Conservation (phyloP, 495 filamentous ascomycete species). For the Neurospora sp. region DNA sequence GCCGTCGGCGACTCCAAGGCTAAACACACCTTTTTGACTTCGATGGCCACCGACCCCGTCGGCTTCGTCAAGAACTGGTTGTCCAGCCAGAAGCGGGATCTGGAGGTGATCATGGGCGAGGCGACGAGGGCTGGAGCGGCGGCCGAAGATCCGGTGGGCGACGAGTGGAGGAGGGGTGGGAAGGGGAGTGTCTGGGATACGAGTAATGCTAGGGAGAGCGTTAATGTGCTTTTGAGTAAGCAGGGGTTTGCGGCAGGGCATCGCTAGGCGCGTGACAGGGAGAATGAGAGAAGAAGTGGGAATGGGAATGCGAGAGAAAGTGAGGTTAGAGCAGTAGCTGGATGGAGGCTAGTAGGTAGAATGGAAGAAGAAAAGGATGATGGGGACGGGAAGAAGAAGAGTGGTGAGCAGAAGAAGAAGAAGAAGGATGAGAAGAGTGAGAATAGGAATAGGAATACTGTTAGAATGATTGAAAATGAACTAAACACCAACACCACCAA, state of each 20-base stretch:
- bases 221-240: conserved; percentile 42
- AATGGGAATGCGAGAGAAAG: not conserved
- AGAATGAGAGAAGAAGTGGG: no score
- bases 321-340: no score
- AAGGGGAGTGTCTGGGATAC: conserved; percentile 42
- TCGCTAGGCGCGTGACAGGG: conserved; percentile 1
- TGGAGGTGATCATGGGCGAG: conserved; percentile 85
- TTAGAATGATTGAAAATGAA: not conserved
- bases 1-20: conserved; percentile 69
- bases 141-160: conserved; percentile 46
- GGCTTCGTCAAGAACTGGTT: conserved; percentile 76
- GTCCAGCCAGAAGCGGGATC: conserved; percentile 75
- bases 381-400: no score
- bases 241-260: conserved; percentile 8
- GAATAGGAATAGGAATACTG: not conserved
- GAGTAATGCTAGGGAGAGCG: conserved; percentile 45
- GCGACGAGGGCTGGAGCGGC: conserved; percentile 46
- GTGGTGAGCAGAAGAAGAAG: not conserved
- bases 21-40: conserved; percentile 73
- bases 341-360: no score
- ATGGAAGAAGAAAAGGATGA: no score
- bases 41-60: conserved; percentile 69
- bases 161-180: conserved; percentile 48
- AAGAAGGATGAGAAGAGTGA: not conserved
- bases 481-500: not conserved